Evolutionary conservation across 495 filamentous ascomycete genomes (phyloP), one percentile per base, ranked within the genome.

Genomic region (Penicillium longicatenatum): DNA sequence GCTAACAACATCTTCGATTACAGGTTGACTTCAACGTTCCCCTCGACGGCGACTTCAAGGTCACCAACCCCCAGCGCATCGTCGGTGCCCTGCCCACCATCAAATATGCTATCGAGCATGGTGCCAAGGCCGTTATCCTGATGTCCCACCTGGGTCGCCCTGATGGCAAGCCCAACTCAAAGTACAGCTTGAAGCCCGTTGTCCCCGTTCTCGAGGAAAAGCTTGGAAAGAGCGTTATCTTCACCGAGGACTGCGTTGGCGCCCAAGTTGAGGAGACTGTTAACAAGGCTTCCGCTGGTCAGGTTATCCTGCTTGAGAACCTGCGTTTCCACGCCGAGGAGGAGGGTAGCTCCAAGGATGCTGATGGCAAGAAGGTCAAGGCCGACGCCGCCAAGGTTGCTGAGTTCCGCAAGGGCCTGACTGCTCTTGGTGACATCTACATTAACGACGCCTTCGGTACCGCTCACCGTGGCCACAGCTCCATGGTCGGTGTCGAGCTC

Each of bases 1-100:
- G 57, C 59, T 64, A 45, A 69, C 64, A 56, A 60, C 48, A 24
- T n/a, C 9, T 24, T 37, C 35, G 22, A 51, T 16, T 24, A 42
- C 68, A 97, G 93, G 93, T 99, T 65, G 94, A 99, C 82, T 99
- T 99, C 86, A 99, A 99, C 79, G 94, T 99, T 50, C 94, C 94
- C 62, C 91, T 97, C 71, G 90, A 98, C 70, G 83, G 80, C 61
- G 79, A 92, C 59, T 89, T 89, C 81, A 92, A 93, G n/a, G 84
- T 97, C 72, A 97, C 94, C 72, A 98, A 98, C 84, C 89, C 87
- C 75, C 95, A 98, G 77, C 93, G 94, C 77, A 98, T 99, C 66
- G 93, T 92, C 71, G 94, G 94, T 70, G 94, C 94, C 68, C 77
- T 98, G 64, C 94, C 95, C 68, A 97, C 94, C 59, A 98, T 99